Base-by-base conservation (phyloP, 805 yeast genomes). In the Kluyveromyces aestuarii region DNA sequence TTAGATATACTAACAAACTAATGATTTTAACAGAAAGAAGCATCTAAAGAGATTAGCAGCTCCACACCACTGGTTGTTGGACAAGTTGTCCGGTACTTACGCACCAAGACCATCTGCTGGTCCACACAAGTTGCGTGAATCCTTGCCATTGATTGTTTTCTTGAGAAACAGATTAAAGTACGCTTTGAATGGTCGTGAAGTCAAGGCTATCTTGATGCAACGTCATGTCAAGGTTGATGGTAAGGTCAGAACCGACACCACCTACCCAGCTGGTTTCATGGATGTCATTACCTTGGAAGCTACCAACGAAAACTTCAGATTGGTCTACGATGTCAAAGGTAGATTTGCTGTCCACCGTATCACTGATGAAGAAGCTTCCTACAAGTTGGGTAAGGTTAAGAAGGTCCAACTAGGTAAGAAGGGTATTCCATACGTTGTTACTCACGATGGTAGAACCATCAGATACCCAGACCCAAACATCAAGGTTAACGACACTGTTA, bases 1-100 rank as follows among this genome's bases (percentile, higher is more conserved):
- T 30, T 30, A 2, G 8, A 11, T 30, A 5, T 30, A 30, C 35
- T 30, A 30, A 30, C 35, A 30, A 30, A 30, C 11, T 37, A 4
- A 17, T n/a, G 40, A 48, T 48, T 52, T 50, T 38, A 57, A 67
- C 72, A 86, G 90, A 85, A 88, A 89, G 90, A 90, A 91, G 84
- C 97, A 91, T 76, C 84, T 90, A 76, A 90, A 91, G 84, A 89
- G 98, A 85, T 85, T 91, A 78, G 96, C 98, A 75, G 99, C 99
- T 75, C 99, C 99, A 82, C 85, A 90, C 81, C 99, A 93, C 85
- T 93, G 99, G 99, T 87, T 93, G 95, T 87, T 93, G 81, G 99
- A 95, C 95, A 93, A 93, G 81, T 82, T 93, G 80, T 87, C 97
- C 72, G 99, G 99, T 74, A 81, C 87, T 71, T 93, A 93, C 75